phyloP scores from a whole-genome alignment of 108 stramenopile genomes.

The Chaetoceros tenuissimus region DNA sequence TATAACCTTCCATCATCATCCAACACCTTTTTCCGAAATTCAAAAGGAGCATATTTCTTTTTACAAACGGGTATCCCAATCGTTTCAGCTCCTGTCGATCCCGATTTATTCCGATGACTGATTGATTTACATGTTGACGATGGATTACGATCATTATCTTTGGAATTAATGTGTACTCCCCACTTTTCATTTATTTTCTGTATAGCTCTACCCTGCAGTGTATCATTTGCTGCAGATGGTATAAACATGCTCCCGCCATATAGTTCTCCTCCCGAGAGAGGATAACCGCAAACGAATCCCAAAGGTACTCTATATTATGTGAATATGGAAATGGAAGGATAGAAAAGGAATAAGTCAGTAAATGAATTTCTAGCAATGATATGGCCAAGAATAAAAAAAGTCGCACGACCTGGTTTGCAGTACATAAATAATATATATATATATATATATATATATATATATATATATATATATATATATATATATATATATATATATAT shows the following conservation, averaged over 20 bases:
- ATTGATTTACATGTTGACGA: too few relatives aligned
- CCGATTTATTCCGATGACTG: too few relatives aligned
- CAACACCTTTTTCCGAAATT: slow-evolving; percentile 25
- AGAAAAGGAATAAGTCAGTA: not conserved
- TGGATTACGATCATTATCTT: slow-evolving; percentile 30
- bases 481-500: not conserved
- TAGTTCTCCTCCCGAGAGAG: slow-evolving; percentile 60
- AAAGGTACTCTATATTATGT: slow-evolving; percentile 64
- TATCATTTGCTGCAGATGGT: slow-evolving; percentile 66
- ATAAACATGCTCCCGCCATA: slow-evolving; percentile 83
- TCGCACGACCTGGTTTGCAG: too few relatives aligned
- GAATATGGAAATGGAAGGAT: not conserved
- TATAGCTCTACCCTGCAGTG: slow-evolving; percentile 73
- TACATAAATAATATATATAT: too few relatives aligned
- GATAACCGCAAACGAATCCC: slow-evolving; percentile 87
- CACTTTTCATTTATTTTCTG: slow-evolving; percentile 70
- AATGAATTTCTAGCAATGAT: too few relatives aligned
- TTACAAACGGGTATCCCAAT: slow-evolving; percentile 84
- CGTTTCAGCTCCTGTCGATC: slow-evolving; percentile 49
- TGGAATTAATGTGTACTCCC: too few relatives aligned
- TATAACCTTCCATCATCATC: slow-evolving; percentile 11
- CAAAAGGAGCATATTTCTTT: slow-evolving; percentile 82
- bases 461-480: not conserved
- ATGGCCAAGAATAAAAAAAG: too few relatives aligned
- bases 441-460: too few relatives aligned